Evolutionary conservation across 2,329 filamentous ascomycete genomes (phyloP), one percentile per base, ranked within the genome.

Genomic region (Didymella glomerata): DNA sequence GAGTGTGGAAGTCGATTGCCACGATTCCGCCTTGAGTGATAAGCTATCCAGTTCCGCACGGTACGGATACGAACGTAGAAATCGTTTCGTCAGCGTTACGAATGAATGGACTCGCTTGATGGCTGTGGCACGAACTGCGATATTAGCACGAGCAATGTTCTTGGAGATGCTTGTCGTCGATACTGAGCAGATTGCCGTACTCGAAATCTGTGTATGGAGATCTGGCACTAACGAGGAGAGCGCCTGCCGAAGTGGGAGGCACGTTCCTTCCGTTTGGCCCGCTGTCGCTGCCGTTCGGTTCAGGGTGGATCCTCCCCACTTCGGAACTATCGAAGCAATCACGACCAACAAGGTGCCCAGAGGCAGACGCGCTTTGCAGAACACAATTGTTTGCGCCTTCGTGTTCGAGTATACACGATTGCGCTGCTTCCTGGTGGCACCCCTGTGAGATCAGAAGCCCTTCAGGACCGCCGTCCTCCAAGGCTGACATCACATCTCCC

Each of bases 181-280:
- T n/a, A 4, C 14, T 27, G 45, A 54, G 24, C 14, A 34, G 28
- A 47, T 32, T 36, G 34, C 3, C 16, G 30, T 27, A 44, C 16
- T 27, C 10, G 40, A n/a, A 34, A 48, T 42, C 54, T 24, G 44
- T 45, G 28, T 36, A 32, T 40, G 47, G 41, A 32, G 28, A 50
- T 59, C 40, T 49, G 38, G 50, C 51, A 50, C 56, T 54, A 50
- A 48, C 30, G 14, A 45, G 20, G 40, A 32, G 24, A 53, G 49
- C 24, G 49, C 32, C 41, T 44, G 49, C 49, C 41, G 41, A 52
- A 52, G 45, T 44, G 28, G 45, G 46, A 44, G 50, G 56, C 56
- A 59, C 56, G 56, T 59, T 59, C 56, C 56, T 54, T 59, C 51
- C 56, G 46, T 59, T 51, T 59, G 50, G 56, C 56, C 54, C 54